Evolutionary conservation across 2,329 filamentous ascomycete genomes (phyloP).

Genomic region (Aspergillus caelatus): DNA sequence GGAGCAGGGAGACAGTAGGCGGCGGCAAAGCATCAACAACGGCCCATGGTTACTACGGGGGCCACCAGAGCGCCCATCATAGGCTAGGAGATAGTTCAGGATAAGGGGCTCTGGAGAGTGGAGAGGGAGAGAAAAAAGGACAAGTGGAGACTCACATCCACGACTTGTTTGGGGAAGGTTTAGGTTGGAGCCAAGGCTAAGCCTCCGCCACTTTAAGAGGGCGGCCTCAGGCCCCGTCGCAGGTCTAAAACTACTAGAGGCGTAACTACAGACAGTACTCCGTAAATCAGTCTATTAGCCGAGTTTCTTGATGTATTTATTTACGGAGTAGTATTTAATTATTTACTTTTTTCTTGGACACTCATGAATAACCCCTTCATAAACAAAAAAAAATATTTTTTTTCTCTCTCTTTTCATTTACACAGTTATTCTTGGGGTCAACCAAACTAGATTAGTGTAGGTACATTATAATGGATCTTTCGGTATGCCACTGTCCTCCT

Average conservation of each 20-base stretch:
- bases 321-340: too few species aligned
- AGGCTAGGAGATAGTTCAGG: conserved; percentile 10
- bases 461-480: too few species aligned
- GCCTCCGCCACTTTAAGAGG: conserved; percentile 21
- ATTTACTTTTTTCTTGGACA: neutral
- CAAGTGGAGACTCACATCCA: too few species aligned
- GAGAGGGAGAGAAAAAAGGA: conserved; percentile 1
- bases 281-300: neutral
- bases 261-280: neutral
- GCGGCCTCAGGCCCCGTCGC: neutral
- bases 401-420: too few species aligned
- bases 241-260: neutral
- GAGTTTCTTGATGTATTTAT: neutral
- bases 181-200: conserved; percentile 22
- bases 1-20: conserved; percentile 18
- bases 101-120: conserved; percentile 8
- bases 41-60: conserved; percentile 18
- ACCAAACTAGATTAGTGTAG: too few species aligned
- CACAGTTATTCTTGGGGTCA: too few species aligned
- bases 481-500: neutral
- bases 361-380: neutral
- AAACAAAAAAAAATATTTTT: too few species aligned
- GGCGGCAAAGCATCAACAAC: conserved; percentile 17
- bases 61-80: conserved; percentile 1
- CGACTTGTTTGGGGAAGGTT: neutral